Conservation (phyloP, 1,284 basidiomycete genomes). For the Mycena sp. region DNA sequence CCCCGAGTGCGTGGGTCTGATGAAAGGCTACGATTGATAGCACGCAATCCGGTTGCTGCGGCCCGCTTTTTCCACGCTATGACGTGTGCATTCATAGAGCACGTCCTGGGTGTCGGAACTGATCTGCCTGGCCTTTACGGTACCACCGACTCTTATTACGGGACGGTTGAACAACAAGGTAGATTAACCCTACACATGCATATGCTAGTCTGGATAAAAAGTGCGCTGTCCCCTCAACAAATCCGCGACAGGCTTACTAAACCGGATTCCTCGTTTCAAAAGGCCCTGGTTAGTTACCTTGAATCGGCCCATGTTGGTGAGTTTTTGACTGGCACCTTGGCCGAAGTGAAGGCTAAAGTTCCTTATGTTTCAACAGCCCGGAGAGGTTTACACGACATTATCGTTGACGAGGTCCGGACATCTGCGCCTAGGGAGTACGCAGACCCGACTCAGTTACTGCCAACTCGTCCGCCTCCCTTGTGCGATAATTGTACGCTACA, state of each 20-base stretch:
- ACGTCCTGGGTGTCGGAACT: constrained; percentile 30
- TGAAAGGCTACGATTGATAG: constrained; percentile 16
- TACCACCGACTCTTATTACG: constrained; percentile 37
- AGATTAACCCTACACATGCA: constrained; percentile 13
- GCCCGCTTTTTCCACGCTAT: constrained; percentile 36
- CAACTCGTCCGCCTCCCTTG: neutral
- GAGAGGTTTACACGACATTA: neutral
- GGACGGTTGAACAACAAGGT: constrained; percentile 29
- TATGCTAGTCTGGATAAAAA: constrained; percentile 6
- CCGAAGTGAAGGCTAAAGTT: neutral
- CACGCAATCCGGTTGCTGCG: constrained; percentile 38
- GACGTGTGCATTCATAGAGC: constrained; percentile 35
- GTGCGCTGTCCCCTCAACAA: constrained; percentile 3
- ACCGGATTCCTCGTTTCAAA: neutral
- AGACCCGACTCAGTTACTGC: neutral
- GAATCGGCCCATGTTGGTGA: constrained; percentile 37
- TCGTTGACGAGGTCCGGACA: neutral
- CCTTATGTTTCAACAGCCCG: neutral
- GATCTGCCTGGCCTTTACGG: constrained; percentile 27
- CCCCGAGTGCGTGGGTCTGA: constrained; percentile 9
- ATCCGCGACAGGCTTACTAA: neutral
- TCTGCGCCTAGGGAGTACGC: constrained; percentile 1
- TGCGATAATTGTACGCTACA: neutral
- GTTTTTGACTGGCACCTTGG: neutral
- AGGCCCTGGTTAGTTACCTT: neutral